Percentiles rank a stretch among this genome's conserved stretches.
Evolutionary conservation across 495 filamentous ascomycete genomes (phyloP).

Genomic region (Podospora fimiseda): DNA sequence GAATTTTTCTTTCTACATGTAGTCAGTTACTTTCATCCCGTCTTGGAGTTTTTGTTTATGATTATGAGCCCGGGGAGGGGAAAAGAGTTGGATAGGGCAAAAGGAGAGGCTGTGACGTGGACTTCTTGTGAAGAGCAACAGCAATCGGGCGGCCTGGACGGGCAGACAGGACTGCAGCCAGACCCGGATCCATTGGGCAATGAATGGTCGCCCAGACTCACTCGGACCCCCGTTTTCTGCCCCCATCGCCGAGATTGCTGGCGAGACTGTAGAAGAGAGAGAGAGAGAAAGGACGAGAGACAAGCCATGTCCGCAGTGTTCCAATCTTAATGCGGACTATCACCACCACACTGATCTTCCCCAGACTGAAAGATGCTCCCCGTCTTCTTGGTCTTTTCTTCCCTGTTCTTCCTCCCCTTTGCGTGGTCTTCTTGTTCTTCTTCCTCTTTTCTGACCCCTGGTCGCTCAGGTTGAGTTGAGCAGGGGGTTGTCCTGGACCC

Average conservation of each 20-base stretch:
- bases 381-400: no score
- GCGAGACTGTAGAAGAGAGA: no score
- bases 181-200: neutral
- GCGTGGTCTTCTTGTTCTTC: no score
- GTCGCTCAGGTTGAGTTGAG: constrained; percentile 4
- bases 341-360: no score
- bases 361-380: no score
- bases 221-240: neutral
- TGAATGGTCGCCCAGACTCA: neutral
- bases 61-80: no score
- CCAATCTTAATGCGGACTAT: no score
- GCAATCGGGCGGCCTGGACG: neutral
- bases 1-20: no score
- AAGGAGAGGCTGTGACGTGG: neutral
- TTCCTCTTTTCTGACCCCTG: constrained; percentile 4
- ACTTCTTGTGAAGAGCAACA: neutral
- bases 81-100: neutral
- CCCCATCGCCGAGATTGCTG: neutral
- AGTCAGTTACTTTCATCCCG: no score
- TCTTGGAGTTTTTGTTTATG: no score
- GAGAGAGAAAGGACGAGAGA: no score
- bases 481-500: constrained; percentile 10
- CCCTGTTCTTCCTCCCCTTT: neutral
- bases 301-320: no score
- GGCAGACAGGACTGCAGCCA: neutral